Base-by-base conservation (phyloP, 345 rosid genomes). In the Bruguiera gymnorhiza region DNA sequence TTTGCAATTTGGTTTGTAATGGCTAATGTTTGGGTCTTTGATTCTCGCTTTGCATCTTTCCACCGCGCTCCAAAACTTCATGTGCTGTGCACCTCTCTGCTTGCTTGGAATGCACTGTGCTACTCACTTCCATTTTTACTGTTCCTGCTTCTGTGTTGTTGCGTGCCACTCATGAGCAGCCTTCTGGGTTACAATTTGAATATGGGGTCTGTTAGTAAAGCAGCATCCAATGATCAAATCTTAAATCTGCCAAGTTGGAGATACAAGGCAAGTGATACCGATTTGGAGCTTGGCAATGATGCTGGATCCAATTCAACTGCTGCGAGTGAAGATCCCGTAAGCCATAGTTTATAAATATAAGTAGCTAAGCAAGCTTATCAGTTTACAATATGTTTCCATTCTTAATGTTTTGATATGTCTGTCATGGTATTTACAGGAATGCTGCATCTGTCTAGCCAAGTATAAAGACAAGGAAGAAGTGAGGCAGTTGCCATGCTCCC, bases 1-100 rank as follows among this genome's bases (percentile, higher is more conserved):
- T 96, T 90, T 61, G 99, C 98, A n/a, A 96, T 92, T 55, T 96
- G 99, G 99, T 96, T 96, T 75, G 99, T 96, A 68, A 89, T 90
- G 91, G 99, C 98, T 8, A 96, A 92, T 59, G 97, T 90, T 9
- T 96, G 99, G 99, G 92, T 92, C 48, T 96, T 96, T 0, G 99
- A 96, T 82, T 87, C 99, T 2, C 87, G 97, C 23, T 87, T 92
- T 5, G 93, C 91, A 50, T 88, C 97, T 0, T 89, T 90, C 86
- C 80, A 79, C 5, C 84, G 71, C 39, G 94, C 99, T 59, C 98
- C 99, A 0, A 92, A 84, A 61, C 97, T 96, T 46, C 92, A 96
- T 20, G 84, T 86, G 26, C 91, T 96, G 52, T 96, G 98, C 75
- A 83, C 90, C 85, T 86, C 88, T 62, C 87, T 96, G 66, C 95